A percentile compares a stretch with the other conserved stretches of the same genome.
These are phyloP conservation scores for Amanita molliuscula DNA, from an alignment of 768 basidiomycete genomes.

Conservation along the genomic window DNA sequence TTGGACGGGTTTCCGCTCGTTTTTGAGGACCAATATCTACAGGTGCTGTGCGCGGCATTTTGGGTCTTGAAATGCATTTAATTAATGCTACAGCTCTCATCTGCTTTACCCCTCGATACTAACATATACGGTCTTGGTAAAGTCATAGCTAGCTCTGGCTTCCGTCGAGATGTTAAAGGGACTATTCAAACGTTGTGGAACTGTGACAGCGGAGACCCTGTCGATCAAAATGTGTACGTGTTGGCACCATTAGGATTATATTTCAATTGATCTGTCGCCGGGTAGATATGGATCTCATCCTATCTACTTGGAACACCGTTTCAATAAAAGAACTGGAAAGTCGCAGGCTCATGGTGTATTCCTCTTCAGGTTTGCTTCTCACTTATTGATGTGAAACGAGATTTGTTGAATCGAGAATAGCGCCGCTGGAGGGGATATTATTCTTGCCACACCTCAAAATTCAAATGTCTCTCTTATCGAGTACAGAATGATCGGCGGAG, in stretches of 20 bases:
- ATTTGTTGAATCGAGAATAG: slow-evolving; percentile 19
- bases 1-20: slow-evolving; percentile 59
- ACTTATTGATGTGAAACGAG: too few species aligned
- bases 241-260: not conserved
- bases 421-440: slow-evolving; percentile 59
- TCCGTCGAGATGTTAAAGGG: slow-evolving; percentile 52
- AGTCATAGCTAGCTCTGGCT: slow-evolving; percentile 57
- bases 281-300: slow-evolving; percentile 63
- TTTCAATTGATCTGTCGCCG: not conserved
- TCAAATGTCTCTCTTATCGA: slow-evolving; percentile 44
- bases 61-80: not conserved
- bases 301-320: slow-evolving; percentile 67
- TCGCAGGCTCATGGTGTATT: slow-evolving; percentile 71
- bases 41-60: slow-evolving; percentile 28
- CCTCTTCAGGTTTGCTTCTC: too few species aligned
- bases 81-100: slow-evolving; percentile 36
- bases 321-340: slow-evolving; percentile 33
- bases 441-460: slow-evolving; percentile 48
- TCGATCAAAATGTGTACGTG: slow-evolving; percentile 61
- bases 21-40: slow-evolving; percentile 75
- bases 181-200: slow-evolving; percentile 64
- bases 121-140: slow-evolving; percentile 79
- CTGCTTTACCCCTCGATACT: slow-evolving; percentile 51
- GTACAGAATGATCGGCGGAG: too few species aligned
- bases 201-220: slow-evolving; percentile 49